Conservation (phyloP, 441 rosid species). For the Cnidoscolus chayamansa region DNA sequence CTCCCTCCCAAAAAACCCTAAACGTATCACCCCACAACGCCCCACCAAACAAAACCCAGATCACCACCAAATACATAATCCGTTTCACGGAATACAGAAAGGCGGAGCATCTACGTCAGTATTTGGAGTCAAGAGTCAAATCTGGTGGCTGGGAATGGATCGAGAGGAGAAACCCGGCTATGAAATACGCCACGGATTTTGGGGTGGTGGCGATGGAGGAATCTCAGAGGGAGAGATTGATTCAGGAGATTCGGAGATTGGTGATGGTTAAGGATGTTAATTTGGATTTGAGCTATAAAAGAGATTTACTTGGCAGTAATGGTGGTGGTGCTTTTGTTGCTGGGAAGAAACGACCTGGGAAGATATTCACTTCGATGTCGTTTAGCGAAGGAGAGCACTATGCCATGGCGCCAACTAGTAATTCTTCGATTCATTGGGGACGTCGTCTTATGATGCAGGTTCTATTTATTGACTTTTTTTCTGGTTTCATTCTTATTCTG, state of each 20-base stretch:
- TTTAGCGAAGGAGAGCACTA: slow-evolving; percentile 46
- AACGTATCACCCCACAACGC: slow-evolving; percentile 26
- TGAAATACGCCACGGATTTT: slow-evolving; percentile 78
- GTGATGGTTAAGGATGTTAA: slow-evolving; percentile 74
- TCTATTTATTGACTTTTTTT: not conserved
- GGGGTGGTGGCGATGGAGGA: slow-evolving; percentile 65
- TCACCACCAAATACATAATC: slow-evolving; percentile 53
- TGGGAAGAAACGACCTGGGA: slow-evolving; percentile 81
- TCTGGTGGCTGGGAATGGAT: slow-evolving; percentile 82
- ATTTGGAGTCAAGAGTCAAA: slow-evolving; percentile 52
- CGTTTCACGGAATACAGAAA: slow-evolving; percentile 65
- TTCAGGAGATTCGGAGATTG: slow-evolving; percentile 58
- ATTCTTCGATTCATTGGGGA: slow-evolving; percentile 70
- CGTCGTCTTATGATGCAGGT: slow-evolving; percentile 76
- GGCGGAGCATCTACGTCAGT: slow-evolving; percentile 51
- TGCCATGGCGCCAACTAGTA: slow-evolving; percentile 38
- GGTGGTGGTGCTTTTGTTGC: slow-evolving; percentile 45
- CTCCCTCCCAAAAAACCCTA: slow-evolving; percentile 27
- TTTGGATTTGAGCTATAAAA: slow-evolving; percentile 62
- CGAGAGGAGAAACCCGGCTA: slow-evolving; percentile 73
- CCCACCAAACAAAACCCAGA: slow-evolving; percentile 25
- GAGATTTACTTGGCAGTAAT: slow-evolving; percentile 50
- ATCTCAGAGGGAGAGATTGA: slow-evolving; percentile 36
- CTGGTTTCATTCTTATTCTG: not conserved
- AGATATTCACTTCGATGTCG: slow-evolving; percentile 84